phyloP scores from a whole-genome alignment of 768 basidiomycete species.

The Hortiboletus flavorubellus region DNA sequence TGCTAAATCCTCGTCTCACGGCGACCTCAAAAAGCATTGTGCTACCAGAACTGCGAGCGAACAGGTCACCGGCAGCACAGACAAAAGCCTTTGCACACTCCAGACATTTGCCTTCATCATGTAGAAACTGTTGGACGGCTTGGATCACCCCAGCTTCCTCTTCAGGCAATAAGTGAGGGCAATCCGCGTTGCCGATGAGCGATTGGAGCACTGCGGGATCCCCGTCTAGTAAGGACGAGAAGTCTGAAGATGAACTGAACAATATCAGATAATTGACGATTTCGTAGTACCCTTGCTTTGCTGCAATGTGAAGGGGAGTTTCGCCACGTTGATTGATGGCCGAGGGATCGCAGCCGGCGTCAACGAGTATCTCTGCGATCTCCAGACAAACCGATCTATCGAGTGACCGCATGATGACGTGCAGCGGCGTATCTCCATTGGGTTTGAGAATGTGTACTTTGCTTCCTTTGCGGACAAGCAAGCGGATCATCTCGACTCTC shows the following conservation, averaged over 20 bases:
- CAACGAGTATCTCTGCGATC: background rate
- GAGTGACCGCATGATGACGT: background rate
- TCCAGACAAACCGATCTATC: background rate
- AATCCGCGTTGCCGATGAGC: background rate
- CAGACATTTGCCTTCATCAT: background rate
- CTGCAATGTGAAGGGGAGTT: background rate
- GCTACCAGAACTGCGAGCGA: background rate
- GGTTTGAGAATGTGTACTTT: background rate
- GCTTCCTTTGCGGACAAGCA: background rate
- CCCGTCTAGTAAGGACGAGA: background rate
- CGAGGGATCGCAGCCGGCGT: background rate
- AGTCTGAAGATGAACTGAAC: background rate
- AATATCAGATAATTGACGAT: background rate
- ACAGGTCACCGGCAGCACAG: background rate
- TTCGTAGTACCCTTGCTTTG: background rate
- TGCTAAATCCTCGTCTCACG: background rate
- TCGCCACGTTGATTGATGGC: background rate
- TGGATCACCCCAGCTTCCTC: background rate
- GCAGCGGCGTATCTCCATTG: background rate
- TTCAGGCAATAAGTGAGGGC: background rate
- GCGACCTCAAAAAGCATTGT: background rate
- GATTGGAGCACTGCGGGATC: background rate
- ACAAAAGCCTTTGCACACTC: background rate
- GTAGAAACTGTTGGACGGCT: background rate
- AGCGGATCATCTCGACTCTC: conserved; percentile 1